These are phyloP conservation scores for Amylostereum areolatum DNA, from an alignment of 1,284 basidiomycete genomes.

Conservation along the genomic window DNA sequence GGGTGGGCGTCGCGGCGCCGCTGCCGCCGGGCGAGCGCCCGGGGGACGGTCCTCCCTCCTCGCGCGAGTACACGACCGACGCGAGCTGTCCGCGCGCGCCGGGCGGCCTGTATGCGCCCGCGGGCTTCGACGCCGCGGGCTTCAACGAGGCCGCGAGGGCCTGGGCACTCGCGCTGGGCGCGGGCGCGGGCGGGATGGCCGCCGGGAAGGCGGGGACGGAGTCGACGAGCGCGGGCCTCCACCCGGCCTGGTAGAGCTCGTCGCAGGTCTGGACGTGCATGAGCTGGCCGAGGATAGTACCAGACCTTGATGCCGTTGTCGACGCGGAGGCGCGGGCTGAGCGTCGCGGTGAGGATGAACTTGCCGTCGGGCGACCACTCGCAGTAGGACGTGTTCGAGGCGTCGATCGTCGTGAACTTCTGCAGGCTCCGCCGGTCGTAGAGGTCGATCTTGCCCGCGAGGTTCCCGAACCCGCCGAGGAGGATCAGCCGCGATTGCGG, in stretches of 20 bases:
- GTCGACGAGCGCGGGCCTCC: constrained; percentile 73
- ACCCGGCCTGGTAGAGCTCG: constrained; percentile 85
- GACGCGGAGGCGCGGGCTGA: constrained; percentile 90
- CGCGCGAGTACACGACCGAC: constrained; percentile 81
- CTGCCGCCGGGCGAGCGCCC: constrained; percentile 34
- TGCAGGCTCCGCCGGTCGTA: constrained; percentile 84
- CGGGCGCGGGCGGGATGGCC: constrained; percentile 70
- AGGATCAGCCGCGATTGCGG: constrained; percentile 88
- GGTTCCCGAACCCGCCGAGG: constrained; percentile 93
- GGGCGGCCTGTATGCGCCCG: constrained; percentile 87
- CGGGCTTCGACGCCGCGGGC: constrained; percentile 52
- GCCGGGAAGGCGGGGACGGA: constrained; percentile 68
- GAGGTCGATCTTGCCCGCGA: constrained; percentile 90
- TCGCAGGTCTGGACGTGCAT: constrained; percentile 75
- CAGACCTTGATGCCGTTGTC: constrained; percentile 97
- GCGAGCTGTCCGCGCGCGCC: constrained; percentile 86
- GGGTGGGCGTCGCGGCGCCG: constrained; percentile 54
- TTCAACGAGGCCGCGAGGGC: constrained; percentile 31
- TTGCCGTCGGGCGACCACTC: constrained; percentile 96
- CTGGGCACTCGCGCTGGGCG: constrained; percentile 56
- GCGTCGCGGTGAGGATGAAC: constrained; percentile 89
- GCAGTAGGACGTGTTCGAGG: constrained; percentile 89
- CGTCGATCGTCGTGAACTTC: constrained; percentile 85
- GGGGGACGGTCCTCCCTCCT: constrained; percentile 72
- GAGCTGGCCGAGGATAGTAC: constrained; percentile 86